Evolutionary conservation across 768 basidiomycete genomes (phyloP), one percentile per base, ranked within the genome.

Genomic region (Termitomyces sp.): DNA sequence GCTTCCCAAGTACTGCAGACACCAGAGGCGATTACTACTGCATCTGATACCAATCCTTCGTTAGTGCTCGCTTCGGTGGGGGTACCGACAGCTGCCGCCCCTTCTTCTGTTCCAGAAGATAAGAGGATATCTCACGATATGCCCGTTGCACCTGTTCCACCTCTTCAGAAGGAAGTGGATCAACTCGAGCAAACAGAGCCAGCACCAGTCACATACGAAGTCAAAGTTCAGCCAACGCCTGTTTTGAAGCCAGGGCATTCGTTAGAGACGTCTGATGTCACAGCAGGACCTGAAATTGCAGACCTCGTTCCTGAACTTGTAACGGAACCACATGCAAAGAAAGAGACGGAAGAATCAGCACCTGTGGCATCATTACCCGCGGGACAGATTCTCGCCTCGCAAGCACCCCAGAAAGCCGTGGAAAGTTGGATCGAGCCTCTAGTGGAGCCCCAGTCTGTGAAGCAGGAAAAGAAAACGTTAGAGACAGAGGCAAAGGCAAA

Each of bases 61-160:
- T 46, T 61, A 22, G 49, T 56, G n/a, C 36, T 58, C 18, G 61
- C 35, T 24, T 26, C 58, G 30, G 56, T 48, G 10, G 45, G 54
- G n/a, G 32, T 46, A n/a, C 26, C 26, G 2, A 55, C 40, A 38
- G 56, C 18, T 38, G 42, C 44, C 5, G 47, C 36, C 12, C 9
- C 48, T 26, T 56, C 13, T 45, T n/a, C 35, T 20, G 22, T 30
- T 14, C n/a, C 12, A 20, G 26, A 30, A 36, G 53, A 36, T 20
- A 58, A 33, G 24, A 14, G 35, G 42, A 32, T 20, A 7, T 8
- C 43, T 43, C 38, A 55, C 33, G 26, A 51, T 43, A 33, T 38
- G 20, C 40, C 45, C 14, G 22, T 30, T 28, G 35, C 8, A 38
- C 26, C 36, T 3, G 22, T 18, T 38, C 44, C 24, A 53, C 43